These are phyloP conservation scores for Hymenoscyphus repandus DNA, from an alignment of 2,329 filamentous ascomycete genomes.

Conservation along the genomic window DNA sequence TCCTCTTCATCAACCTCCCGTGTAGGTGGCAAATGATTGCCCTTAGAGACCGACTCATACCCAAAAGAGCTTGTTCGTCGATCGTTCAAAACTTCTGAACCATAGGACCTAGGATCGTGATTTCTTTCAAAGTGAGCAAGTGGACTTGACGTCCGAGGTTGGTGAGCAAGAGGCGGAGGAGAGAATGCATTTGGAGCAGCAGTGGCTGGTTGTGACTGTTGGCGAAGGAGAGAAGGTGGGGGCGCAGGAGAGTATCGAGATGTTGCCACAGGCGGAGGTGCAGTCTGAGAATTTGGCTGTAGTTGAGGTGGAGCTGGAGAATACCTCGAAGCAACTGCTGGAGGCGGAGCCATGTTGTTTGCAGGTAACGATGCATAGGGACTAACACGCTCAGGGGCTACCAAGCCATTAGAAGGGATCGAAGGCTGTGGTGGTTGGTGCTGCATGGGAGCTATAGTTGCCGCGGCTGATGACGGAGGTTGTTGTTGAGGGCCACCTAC, in stretches of 20 bases:
- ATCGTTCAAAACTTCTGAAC: constrained; percentile 39
- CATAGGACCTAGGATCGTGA: constrained; percentile 21
- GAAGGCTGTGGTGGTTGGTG: constrained; percentile 11
- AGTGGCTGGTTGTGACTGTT: constrained; percentile 18
- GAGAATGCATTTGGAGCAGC: constrained; percentile 36
- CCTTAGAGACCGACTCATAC: constrained; percentile 48
- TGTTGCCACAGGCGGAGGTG: constrained; percentile 31
- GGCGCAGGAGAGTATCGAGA: constrained; percentile 38
- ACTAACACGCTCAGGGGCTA: constrained; percentile 28
- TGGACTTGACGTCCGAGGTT: constrained; percentile 61
- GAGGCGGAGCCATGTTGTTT: constrained; percentile 13
- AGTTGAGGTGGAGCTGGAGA: constrained; percentile 47
- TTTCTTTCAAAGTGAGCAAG: constrained; percentile 56
- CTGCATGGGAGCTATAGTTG: constrained; percentile 12
- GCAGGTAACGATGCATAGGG: constrained; percentile 30
- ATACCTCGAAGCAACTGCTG: constrained; percentile 46
- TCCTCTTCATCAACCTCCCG: constrained; percentile 58
- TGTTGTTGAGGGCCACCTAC: constrained; percentile 11
- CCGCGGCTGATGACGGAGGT: constrained; percentile 13
- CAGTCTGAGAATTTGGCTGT: constrained; percentile 36
- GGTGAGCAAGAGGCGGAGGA: constrained; percentile 45
- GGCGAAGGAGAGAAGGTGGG: constrained; percentile 15
- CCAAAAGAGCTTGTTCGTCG: constrained; percentile 46
- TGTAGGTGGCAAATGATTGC: constrained; percentile 51
- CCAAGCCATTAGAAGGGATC: constrained; percentile 19